Evolutionary conservation across 805 yeast species (phyloP).

Genomic region (Metschnikowia anglica): DNA sequence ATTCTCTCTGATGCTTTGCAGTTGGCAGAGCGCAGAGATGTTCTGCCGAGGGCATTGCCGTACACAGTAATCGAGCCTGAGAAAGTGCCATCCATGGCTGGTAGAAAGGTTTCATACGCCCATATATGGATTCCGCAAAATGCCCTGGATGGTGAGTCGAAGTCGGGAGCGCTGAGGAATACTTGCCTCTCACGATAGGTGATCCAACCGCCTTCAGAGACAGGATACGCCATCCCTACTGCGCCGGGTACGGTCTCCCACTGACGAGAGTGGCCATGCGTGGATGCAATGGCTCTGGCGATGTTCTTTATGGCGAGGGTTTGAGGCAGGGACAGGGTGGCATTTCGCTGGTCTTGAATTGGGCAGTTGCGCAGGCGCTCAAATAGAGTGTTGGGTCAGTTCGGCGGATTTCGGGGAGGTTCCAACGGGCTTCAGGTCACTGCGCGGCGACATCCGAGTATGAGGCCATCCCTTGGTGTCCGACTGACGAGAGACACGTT

Average conservation of each 20-base stretch:
- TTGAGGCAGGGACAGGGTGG: slow-evolving; percentile 38
- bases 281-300: slow-evolving; percentile 46
- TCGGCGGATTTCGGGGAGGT: slow-evolving; percentile 10
- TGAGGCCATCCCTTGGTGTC: slow-evolving; percentile 7
- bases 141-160: slow-evolving; percentile 20
- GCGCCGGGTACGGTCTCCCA: slow-evolving; percentile 47
- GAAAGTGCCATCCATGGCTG: slow-evolving; percentile 30
- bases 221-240: slow-evolving; percentile 45
- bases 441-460: slow-evolving; percentile 6
- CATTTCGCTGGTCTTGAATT: slow-evolving; percentile 6
- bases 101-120: slow-evolving; percentile 40
- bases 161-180: slow-evolving; percentile 44
- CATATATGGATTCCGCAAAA: slow-evolving; percentile 45
- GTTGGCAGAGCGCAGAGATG: slow-evolving; percentile 6
- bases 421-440: slow-evolving; percentile 10
- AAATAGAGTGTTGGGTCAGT: slow-evolving; percentile 7
- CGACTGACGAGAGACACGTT: slow-evolving; percentile 9
- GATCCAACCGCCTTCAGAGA: slow-evolving; percentile 47
- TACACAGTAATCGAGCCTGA: slow-evolving; percentile 5
- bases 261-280: slow-evolving; percentile 48
- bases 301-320: slow-evolving; percentile 41
- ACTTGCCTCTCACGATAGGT: slow-evolving; percentile 46
- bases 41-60: slow-evolving; percentile 3
- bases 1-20: slow-evolving; percentile 5
- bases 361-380: slow-evolving; percentile 7